Conservation (phyloP, 2,329 filamentous ascomycete genomes). For the Pestalotiopsis sp. region DNA sequence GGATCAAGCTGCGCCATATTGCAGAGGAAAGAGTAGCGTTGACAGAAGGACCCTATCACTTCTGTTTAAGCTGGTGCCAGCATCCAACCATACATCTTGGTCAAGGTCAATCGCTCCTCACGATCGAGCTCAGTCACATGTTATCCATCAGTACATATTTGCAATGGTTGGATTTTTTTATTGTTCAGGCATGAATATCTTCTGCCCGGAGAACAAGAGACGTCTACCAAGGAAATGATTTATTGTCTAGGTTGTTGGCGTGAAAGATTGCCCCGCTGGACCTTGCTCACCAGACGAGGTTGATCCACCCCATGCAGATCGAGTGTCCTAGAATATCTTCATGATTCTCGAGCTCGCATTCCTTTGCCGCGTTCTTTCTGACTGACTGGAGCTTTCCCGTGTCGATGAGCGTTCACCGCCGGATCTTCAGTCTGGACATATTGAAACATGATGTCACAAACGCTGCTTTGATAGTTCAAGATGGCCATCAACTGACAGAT, state of each 20-base stretch:
- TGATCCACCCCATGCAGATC: neutral
- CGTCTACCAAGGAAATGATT: neutral
- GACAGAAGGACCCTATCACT: too few species aligned
- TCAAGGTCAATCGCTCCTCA: neutral
- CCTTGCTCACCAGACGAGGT: neutral
- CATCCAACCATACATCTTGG: too few species aligned
- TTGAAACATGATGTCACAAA: neutral
- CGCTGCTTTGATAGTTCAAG: neutral
- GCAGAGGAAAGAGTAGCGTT: too few species aligned
- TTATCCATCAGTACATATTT: neutral
- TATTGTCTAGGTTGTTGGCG: neutral
- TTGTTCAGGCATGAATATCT: neutral
- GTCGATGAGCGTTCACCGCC: too few species aligned
- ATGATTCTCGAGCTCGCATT: too few species aligned
- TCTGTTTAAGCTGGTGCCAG: too few species aligned
- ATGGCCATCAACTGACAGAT: neutral
- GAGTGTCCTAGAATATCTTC: too few species aligned
- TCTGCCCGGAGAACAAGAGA: neutral
- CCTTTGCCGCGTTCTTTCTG: too few species aligned
- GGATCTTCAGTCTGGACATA: neutral
- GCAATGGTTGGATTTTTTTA: neutral
- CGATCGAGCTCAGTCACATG: neutral
- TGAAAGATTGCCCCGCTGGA: neutral
- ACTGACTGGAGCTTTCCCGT: too few species aligned
- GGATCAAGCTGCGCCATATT: too few species aligned